phyloP scores from a whole-genome alignment of 768 basidiomycete species.

The Amanita jacksonii region DNA sequence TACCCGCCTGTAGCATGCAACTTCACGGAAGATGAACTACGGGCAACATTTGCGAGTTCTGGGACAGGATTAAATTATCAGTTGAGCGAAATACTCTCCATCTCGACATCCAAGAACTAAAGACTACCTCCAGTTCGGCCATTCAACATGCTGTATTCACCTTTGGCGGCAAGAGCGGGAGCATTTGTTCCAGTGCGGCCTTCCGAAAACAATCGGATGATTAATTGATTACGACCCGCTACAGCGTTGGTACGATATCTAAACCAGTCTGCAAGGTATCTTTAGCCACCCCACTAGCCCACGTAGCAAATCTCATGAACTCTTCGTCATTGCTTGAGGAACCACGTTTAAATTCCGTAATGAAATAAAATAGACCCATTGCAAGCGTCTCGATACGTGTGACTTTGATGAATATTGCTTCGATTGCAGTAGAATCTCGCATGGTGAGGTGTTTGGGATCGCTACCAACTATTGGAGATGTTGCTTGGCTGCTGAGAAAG shows the following conservation, averaged over 20 bases:
- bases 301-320: slow-evolving; percentile 40
- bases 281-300: slow-evolving; percentile 59
- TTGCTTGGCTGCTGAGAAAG: slow-evolving; percentile 65
- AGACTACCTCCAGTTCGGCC: slow-evolving; percentile 41
- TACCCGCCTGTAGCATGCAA: slow-evolving; percentile 53
- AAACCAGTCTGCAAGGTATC: slow-evolving; percentile 61
- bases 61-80: slow-evolving; percentile 50
- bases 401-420: slow-evolving; percentile 74
- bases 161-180: slow-evolving; percentile 74
- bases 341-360: slow-evolving; percentile 34
- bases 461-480: slow-evolving; percentile 50
- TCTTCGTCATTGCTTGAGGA: slow-evolving; percentile 22
- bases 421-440: slow-evolving; percentile 51
- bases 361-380: slow-evolving; percentile 68
- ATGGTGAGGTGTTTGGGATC: slow-evolving; percentile 27
- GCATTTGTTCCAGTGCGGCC: slow-evolving; percentile 59
- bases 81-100: slow-evolving; percentile 31
- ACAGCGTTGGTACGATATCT: slow-evolving; percentile 36
- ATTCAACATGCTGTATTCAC: slow-evolving; percentile 63
- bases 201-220: slow-evolving; percentile 35
- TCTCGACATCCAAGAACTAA: background rate
- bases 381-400: slow-evolving; percentile 55
- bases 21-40: slow-evolving; percentile 73
- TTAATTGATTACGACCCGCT: slow-evolving; percentile 5
- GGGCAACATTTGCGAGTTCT: slow-evolving; percentile 35